Conservation (phyloP, 2,329 filamentous ascomycete species). For the Hypoxylon sp. region DNA sequence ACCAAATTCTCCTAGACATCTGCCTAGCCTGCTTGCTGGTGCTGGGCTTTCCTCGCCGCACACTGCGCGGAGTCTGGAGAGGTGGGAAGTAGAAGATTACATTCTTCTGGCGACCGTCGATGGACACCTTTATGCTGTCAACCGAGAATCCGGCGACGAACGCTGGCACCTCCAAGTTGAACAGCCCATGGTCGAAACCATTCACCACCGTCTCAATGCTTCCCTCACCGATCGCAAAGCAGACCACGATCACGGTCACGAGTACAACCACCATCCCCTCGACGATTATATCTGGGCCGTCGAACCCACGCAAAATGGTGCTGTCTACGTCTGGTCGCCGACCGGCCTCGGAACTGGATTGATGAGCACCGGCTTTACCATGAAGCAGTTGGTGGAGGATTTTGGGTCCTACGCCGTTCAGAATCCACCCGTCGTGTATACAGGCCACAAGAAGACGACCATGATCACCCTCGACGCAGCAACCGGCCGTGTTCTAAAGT, state of each 20-base stretch:
- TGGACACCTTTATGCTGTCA: constrained; percentile 91
- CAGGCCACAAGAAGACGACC: constrained; percentile 89
- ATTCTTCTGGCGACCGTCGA: constrained; percentile 99
- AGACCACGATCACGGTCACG: constrained; percentile 55
- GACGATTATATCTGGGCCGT: constrained; percentile 96
- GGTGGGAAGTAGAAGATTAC: constrained; percentile 99
- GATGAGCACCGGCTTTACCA: constrained; percentile 75
- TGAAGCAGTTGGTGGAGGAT: constrained; percentile 89
- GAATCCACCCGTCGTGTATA: constrained; percentile 85
- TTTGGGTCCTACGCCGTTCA: constrained; percentile 80
- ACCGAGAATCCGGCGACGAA: constrained; percentile 84
- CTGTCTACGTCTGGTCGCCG: constrained; percentile 87
- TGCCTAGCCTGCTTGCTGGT: constrained; percentile 66
- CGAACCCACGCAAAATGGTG: constrained; percentile 88
- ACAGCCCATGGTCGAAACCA: constrained; percentile 90
- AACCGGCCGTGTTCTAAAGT: constrained; percentile 83
- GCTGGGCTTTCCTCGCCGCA: constrained; percentile 83
- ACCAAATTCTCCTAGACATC: constrained; percentile 78
- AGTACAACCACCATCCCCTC: constrained; percentile 71
- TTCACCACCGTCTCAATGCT: constrained; percentile 78
- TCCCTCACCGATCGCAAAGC: constrained; percentile 60
- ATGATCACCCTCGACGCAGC: constrained; percentile 90
- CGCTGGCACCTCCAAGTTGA: constrained; percentile 89
- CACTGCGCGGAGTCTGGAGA: constrained; percentile 95
- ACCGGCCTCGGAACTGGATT: constrained; percentile 69